These are phyloP conservation scores for Trametes sanguinea DNA, from an alignment of 768 basidiomycete species.

Conservation along the genomic window DNA sequence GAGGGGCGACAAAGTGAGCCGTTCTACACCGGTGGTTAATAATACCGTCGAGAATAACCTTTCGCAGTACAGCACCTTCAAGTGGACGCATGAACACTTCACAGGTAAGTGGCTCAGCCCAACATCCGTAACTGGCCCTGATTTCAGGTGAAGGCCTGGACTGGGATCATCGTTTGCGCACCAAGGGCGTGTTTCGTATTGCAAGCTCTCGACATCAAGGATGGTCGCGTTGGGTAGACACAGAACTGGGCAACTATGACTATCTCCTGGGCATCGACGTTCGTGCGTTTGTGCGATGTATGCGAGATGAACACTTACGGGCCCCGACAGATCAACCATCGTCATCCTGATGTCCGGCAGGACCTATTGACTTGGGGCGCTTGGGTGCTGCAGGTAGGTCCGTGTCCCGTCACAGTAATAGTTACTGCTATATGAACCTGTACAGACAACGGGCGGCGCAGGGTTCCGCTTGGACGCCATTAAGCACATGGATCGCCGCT, in stretches of 20 bases:
- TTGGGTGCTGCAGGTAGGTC: slow-evolving; percentile 64
- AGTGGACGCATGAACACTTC: slow-evolving; percentile 80
- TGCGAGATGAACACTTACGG: not conserved
- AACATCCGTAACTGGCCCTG: not conserved
- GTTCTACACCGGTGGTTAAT: not conserved
- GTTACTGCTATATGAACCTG: not conserved
- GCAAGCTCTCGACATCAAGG: slow-evolving; percentile 64
- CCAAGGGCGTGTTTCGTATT: slow-evolving; percentile 72
- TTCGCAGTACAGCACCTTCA: slow-evolving; percentile 64
- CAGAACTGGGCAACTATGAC: slow-evolving; percentile 87
- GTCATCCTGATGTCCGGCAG: slow-evolving; percentile 75
- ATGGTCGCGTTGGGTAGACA: slow-evolving; percentile 82
- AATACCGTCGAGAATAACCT: not conserved
- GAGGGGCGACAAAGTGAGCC: slow-evolving; percentile 64
- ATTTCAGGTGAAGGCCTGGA: slow-evolving; percentile 60
- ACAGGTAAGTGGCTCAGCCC: slow-evolving; percentile 49
- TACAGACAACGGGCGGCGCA: slow-evolving; percentile 62
- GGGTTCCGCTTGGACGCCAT: slow-evolving; percentile 92
- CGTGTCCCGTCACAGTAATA: not conserved
- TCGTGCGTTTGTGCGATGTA: slow-evolving; percentile 24
- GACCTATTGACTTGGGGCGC: slow-evolving; percentile 78
- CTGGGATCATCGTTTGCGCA: slow-evolving; percentile 71
- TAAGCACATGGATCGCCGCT: slow-evolving; percentile 80
- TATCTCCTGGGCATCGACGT: slow-evolving; percentile 79
- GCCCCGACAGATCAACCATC: slow-evolving; percentile 41